Conservation (phyloP, 768 basidiomycete species). For the Jaapia argillacea region DNA sequence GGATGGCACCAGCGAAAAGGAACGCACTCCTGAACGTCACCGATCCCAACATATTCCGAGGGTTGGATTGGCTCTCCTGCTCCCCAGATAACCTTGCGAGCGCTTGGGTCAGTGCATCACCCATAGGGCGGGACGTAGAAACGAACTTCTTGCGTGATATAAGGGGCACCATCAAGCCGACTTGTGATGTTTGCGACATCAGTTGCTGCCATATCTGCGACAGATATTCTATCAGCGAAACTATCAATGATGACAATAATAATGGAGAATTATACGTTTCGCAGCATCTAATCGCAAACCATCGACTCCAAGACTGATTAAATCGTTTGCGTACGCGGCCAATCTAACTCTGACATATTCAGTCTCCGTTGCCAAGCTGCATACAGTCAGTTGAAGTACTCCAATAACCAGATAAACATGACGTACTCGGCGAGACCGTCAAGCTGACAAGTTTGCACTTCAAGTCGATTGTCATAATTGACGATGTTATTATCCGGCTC, state of each 20-base stretch:
- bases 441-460: conserved; percentile 38
- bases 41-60: conserved; percentile 43
- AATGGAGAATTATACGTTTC: conserved; percentile 33
- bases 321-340: conserved; percentile 48
- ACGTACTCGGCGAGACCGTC: conserved; percentile 28
- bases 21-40: conserved; percentile 54
- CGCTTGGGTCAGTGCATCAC: background rate
- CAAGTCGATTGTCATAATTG: conserved; percentile 38
- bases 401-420: background rate
- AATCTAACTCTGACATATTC: conserved; percentile 46
- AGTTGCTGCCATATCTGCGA: conserved; percentile 38
- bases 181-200: conserved; percentile 47
- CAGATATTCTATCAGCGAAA: too few relatives aligned
- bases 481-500: conserved; percentile 42
- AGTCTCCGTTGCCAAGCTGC: conserved; percentile 42
- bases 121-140: background rate
- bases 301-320: conserved; percentile 51
- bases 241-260: conserved; percentile 1
- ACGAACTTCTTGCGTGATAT: conserved; percentile 51
- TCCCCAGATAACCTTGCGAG: conserved; percentile 22
- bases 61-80: conserved; percentile 45
- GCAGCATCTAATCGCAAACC: conserved; percentile 56
- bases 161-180: conserved; percentile 31
- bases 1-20: background rate
- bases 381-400: background rate